Evolutionary conservation across 2,329 filamentous ascomycete species (phyloP).

Genomic region (Corinectria fuckeliana): DNA sequence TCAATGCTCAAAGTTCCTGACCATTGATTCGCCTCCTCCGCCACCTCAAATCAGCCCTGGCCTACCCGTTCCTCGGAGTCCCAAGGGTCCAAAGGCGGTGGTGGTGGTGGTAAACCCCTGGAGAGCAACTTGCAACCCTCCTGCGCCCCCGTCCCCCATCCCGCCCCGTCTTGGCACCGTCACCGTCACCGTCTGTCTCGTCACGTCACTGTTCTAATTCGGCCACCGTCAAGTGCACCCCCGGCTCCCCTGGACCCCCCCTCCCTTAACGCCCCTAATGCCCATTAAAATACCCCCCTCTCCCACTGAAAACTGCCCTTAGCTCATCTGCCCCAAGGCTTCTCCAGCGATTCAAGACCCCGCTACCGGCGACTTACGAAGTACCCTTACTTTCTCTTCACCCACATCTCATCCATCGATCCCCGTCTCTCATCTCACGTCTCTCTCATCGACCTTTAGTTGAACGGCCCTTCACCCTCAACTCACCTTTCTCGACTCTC

Average conservation of each 20-base stretch:
- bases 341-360: constrained; percentile 38
- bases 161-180: not conserved
- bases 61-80: too few species aligned
- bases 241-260: not conserved
- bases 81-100: too few species aligned
- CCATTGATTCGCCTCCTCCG: not conserved
- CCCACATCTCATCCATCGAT: constrained; percentile 17
- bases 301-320: constrained; percentile 25
- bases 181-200: not conserved
- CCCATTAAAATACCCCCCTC: constrained; percentile 21
- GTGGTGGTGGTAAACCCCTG: not conserved
- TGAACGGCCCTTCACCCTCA: constrained; percentile 16
- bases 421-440: constrained; percentile 22
- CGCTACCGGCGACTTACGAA: constrained; percentile 34
- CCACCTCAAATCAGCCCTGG: too few species aligned
- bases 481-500: not conserved
- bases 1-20: not conserved
- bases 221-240: constrained; percentile 9
- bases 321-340: constrained; percentile 32
- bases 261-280: constrained; percentile 17
- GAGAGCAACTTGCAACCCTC: not conserved
- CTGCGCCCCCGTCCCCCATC: not conserved
- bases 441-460: constrained; percentile 23
- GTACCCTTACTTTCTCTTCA: constrained; percentile 27
- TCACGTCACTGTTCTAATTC: not conserved